These are phyloP conservation scores for Kalanchoe fedtschenkoi DNA, from an alignment of 164 flowering plant species.

Conservation along the genomic window DNA sequence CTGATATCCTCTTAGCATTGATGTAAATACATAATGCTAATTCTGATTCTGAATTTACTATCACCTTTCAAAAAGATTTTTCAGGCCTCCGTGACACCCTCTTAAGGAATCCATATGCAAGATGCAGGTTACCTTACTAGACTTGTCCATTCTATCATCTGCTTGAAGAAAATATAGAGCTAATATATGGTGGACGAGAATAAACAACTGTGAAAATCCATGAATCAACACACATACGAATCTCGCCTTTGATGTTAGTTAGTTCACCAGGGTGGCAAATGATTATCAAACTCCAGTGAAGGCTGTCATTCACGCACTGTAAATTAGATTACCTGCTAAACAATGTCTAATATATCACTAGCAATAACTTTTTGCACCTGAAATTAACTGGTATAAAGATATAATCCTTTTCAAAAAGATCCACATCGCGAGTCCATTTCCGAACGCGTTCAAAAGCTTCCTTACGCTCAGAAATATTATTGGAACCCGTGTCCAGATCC, in stretches of 20 bases:
- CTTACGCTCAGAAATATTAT: slow-evolving; percentile 62
- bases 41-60: neutral
- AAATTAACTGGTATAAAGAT: slow-evolving; percentile 85
- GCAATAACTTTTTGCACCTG: slow-evolving; percentile 33
- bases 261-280: slow-evolving; percentile 90
- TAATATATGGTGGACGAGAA: neutral
- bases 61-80: slow-evolving; percentile 81
- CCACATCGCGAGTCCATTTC: slow-evolving; percentile 91
- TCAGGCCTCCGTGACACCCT: slow-evolving; percentile 80
- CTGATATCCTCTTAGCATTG: neutral
- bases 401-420: slow-evolving; percentile 83
- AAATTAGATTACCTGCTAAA: neutral
- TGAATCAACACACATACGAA: neutral
- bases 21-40: neutral
- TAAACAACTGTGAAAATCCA: neutral
- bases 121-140: slow-evolving; percentile 64
- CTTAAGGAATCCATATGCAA: slow-evolving; percentile 93
- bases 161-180: slow-evolving; percentile 11
- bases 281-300: slow-evolving; percentile 90
- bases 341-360: neutral
- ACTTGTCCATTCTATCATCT: slow-evolving; percentile 39
- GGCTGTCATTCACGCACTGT: slow-evolving; percentile 35
- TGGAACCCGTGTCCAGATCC: slow-evolving; percentile 77
- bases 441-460: slow-evolving; percentile 92
- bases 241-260: slow-evolving; percentile 41